phyloP scores from a whole-genome alignment of 345 rosid genomes.

The Corchorus olitorius region DNA sequence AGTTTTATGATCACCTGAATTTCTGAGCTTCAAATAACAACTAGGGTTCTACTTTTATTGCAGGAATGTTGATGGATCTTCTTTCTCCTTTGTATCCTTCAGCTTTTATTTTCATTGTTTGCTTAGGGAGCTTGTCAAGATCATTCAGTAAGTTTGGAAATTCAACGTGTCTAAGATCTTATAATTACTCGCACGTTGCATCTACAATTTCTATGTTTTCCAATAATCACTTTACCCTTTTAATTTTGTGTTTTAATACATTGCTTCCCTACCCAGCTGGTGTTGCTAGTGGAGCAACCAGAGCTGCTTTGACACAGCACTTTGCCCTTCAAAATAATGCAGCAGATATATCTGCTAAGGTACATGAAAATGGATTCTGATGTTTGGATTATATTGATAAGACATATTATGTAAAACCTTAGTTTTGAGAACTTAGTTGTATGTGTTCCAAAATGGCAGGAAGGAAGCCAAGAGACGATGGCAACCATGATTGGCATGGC shows the following conservation, averaged over 20 bases:
- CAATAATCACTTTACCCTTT: background rate
- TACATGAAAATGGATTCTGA: constrained; percentile 28
- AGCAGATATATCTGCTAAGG: constrained; percentile 95
- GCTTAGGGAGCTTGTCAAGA: constrained; percentile 94
- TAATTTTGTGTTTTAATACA: background rate
- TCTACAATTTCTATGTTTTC: background rate
- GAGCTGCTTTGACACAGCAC: constrained; percentile 98
- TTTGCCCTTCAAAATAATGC: constrained; percentile 96
- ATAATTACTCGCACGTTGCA: background rate
- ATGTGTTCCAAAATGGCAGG: constrained; percentile 41
- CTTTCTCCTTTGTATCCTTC: constrained; percentile 91
- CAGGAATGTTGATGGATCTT: constrained; percentile 99
- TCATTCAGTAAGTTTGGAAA: constrained; percentile 72
- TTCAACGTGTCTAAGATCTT: background rate
- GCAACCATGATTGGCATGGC: constrained; percentile 98
- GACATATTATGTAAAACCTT: background rate
- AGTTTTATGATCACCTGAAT: background rate
- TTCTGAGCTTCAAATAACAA: constrained; percentile 19
- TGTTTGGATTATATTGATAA: constrained; percentile 14
- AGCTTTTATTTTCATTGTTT: constrained; percentile 82
- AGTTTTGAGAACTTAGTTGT: background rate
- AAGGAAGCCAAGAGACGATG: constrained; percentile 95
- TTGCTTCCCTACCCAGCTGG: constrained; percentile 53
- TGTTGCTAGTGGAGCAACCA: constrained; percentile 98
- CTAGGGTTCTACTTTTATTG: constrained; percentile 29